Evolutionary conservation across 805 yeast genomes (phyloP).

Genomic region (Candida pseudoglaebosa): DNA sequence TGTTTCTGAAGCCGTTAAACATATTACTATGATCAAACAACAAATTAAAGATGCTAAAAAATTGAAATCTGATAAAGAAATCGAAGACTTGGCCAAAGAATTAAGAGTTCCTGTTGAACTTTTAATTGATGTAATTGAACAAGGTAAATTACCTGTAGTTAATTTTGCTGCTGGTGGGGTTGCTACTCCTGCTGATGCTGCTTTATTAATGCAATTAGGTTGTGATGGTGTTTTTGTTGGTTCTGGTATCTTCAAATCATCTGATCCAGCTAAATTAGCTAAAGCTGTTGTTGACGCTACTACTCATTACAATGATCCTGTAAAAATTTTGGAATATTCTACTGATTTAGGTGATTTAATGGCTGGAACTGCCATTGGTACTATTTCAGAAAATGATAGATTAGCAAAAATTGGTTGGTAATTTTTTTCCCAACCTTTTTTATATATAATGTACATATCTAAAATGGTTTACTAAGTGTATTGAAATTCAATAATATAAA

Average conservation of each 20-base stretch:
- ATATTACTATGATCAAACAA: slow-evolving; percentile 56
- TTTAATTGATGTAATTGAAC: slow-evolving; percentile 45
- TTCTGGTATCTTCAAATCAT: slow-evolving; percentile 73
- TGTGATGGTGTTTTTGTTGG: slow-evolving; percentile 34
- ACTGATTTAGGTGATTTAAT: slow-evolving; percentile 71
- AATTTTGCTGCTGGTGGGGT: slow-evolving; percentile 88
- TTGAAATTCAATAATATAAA: too few relatives aligned
- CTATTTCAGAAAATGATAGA: slow-evolving; percentile 43
- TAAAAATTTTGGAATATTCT: slow-evolving; percentile 57
- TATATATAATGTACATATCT: too few relatives aligned
- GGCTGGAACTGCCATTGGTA: slow-evolving; percentile 64
- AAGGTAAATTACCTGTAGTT: slow-evolving; percentile 66
- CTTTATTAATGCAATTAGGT: slow-evolving; percentile 56
- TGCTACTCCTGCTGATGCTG: slow-evolving; percentile 87
- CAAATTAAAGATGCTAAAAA: slow-evolving; percentile 48
- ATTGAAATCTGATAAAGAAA: slow-evolving; percentile 39
- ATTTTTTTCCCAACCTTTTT: slow-evolving; percentile 3
- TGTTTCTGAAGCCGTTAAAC: slow-evolving; percentile 76
- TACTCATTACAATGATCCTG: slow-evolving; percentile 62
- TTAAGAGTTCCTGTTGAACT: slow-evolving; percentile 57
- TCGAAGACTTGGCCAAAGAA: slow-evolving; percentile 50
- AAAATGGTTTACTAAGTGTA: too few relatives aligned
- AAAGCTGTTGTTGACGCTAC: slow-evolving; percentile 78
- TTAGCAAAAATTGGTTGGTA: slow-evolving; percentile 54
- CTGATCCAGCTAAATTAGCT: slow-evolving; percentile 69